Percentiles rank a stretch among this genome's conserved stretches.
Conservation (phyloP, 2,329 filamentous ascomycete genomes). For the Hypoxylon sp. region DNA sequence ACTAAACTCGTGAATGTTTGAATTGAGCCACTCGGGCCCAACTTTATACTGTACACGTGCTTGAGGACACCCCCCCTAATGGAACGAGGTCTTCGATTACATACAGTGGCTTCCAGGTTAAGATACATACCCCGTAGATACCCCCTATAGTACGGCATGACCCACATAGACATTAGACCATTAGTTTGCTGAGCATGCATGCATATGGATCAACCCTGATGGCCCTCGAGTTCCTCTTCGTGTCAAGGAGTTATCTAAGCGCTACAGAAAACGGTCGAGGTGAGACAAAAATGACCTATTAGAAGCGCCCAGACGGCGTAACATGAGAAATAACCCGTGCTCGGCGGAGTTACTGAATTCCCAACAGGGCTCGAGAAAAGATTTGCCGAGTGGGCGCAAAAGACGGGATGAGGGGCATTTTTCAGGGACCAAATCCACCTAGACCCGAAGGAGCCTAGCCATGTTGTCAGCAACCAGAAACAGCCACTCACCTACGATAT, state of each 20-base stretch:
- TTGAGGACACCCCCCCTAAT: not conserved
- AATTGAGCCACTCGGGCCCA: not conserved
- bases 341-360: slow-evolving; percentile 33
- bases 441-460: slow-evolving; percentile 31
- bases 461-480: slow-evolving; percentile 32
- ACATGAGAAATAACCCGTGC: slow-evolving; percentile 13
- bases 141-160: too few relatives aligned
- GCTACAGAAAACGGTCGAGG: slow-evolving; percentile 13
- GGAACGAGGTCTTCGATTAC: not conserved
- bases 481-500: slow-evolving; percentile 40
- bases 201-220: slow-evolving; percentile 15
- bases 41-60: not conserved
- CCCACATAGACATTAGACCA: too few relatives aligned
- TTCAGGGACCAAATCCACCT: slow-evolving; percentile 43
- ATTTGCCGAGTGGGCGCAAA: slow-evolving; percentile 45
- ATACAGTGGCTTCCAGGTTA: not conserved
- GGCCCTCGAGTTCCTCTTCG: slow-evolving; percentile 12
- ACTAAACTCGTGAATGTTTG: not conserved
- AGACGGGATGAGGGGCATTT: slow-evolving; percentile 42
- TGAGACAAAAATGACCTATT: slow-evolving; percentile 24
- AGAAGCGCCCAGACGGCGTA: slow-evolving; percentile 17
- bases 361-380: slow-evolving; percentile 20
- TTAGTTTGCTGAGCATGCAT: not conserved
- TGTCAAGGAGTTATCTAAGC: slow-evolving; percentile 36
- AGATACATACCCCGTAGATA: not conserved